phyloP scores from a whole-genome alignment of 1,284 basidiomycete species.

The Peniophora sp. region DNA sequence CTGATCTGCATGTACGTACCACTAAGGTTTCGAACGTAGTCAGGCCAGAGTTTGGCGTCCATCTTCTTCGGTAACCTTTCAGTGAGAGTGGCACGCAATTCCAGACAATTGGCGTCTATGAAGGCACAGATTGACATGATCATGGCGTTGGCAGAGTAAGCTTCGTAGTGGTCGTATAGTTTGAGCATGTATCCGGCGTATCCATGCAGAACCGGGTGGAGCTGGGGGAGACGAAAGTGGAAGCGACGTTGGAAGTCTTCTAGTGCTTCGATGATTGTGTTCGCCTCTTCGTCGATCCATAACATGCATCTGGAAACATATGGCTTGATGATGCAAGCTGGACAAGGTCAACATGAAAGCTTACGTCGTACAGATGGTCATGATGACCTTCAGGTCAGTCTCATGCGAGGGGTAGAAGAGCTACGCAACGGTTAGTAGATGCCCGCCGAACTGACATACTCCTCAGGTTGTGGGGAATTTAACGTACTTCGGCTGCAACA shows the following conservation, averaged over 20 bases:
- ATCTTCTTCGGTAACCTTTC: background rate
- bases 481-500: background rate
- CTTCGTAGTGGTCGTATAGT: background rate
- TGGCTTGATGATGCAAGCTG: background rate
- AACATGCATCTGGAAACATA: background rate
- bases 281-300: background rate
- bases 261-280: background rate
- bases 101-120: background rate
- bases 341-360: background rate
- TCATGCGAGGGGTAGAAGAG: background rate
- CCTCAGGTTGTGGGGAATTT: background rate
- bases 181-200: background rate
- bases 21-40: background rate
- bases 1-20: too few relatives aligned
- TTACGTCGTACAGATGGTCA: background rate
- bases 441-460: too few relatives aligned
- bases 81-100: background rate
- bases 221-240: background rate
- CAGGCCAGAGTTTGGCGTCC: background rate
- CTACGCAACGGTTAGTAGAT: background rate
- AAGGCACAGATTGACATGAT: background rate
- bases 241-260: background rate
- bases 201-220: background rate
- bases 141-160: background rate
- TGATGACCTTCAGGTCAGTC: background rate